Base-by-base conservation (phyloP, 805 yeast genomes). In the Helenozyma baotianmanensis region DNA sequence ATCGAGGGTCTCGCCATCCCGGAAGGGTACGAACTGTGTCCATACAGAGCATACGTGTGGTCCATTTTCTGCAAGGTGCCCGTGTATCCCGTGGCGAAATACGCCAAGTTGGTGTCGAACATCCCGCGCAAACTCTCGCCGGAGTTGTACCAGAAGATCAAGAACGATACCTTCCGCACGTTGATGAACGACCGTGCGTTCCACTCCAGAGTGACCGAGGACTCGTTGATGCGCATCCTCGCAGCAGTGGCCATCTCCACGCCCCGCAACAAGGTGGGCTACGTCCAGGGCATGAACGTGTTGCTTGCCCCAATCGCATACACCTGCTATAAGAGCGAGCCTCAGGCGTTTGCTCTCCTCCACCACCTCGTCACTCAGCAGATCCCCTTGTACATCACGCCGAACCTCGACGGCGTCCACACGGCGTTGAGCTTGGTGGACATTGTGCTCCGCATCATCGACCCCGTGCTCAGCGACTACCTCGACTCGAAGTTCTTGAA, bases 271-370 rank as follows among this genome's bases (percentile, higher is more conserved):
- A 51, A 50, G 25, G 62, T 54, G 5, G 72, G 72, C 0, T 86
- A 86, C 51, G 96, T 88, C n/a, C 96, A 88, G 53, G 96, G 96
- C 2, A 77, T 89, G 82, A 88, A 88, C 53, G 87, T 88, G 0
- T 56, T 88, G 14, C 71, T 82, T 15, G 96, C 95, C 0, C 96
- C 96, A 1, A 74, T 88, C 35, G 72, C 87, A 12, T 88, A 76
- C 52, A 70, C 82, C 1, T 71, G 82, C 46, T 54, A 62, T 39
- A 78, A 80, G 25, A 76, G 87, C 22, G 97, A 88, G 53, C 88
- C 95, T 0, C 86, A 87, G 58, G 92, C 95, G 2, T 87, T 78
- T 53, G 75, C 82, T 9, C 40, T 89, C 22, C 77, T 86, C 45
- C 78, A 78, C 32, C 70, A 72, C 14, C 58, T 88, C 25, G 59